Percentiles rank a stretch among this genome's conserved stretches.
phyloP scores from a whole-genome alignment of 164 flowering plant species.

The Houttuynia cordata region DNA sequence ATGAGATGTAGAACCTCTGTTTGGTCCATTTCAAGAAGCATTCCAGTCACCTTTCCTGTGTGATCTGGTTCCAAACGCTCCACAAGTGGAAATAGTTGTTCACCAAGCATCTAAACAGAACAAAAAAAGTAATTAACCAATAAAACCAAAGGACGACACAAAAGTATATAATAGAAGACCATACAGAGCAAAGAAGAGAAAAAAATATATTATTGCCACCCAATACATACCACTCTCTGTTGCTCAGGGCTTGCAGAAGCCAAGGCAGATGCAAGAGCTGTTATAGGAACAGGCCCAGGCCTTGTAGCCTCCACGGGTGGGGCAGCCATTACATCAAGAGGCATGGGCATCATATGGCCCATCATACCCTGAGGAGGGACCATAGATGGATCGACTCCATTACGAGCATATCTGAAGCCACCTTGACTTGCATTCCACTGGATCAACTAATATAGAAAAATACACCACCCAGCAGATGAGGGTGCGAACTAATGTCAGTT shows the following conservation, averaged over 20 bases:
- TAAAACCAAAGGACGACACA: not conserved
- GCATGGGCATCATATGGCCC: conserved; percentile 37
- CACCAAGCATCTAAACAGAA: conserved; percentile 61
- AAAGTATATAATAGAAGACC: not conserved
- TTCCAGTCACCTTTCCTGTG: conserved; percentile 60
- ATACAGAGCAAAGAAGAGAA: not conserved
- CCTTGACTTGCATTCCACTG: conserved; percentile 43
- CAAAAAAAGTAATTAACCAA: no score
- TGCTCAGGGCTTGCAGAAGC: conserved; percentile 56
- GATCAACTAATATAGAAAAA: conserved; percentile 15
- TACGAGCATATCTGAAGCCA: conserved; percentile 40
- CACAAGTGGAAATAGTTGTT: conserved; percentile 61
- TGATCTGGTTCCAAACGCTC: conserved; percentile 35
- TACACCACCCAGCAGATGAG: not conserved
- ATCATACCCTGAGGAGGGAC: conserved; percentile 49
- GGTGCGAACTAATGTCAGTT: not conserved
- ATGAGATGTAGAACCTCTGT: conserved; percentile 68
- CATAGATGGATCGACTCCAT: conserved; percentile 35
- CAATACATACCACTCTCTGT: conserved; percentile 31
- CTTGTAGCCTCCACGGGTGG: conserved; percentile 26
- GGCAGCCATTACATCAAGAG: conserved; percentile 33
- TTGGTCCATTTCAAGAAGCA: conserved; percentile 77
- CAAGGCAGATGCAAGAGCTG: conserved; percentile 51
- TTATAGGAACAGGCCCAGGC: conserved; percentile 30
- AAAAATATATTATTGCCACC: not conserved